phyloP scores from a whole-genome alignment of 495 filamentous ascomycete genomes.

The Xylaria acuta region DNA sequence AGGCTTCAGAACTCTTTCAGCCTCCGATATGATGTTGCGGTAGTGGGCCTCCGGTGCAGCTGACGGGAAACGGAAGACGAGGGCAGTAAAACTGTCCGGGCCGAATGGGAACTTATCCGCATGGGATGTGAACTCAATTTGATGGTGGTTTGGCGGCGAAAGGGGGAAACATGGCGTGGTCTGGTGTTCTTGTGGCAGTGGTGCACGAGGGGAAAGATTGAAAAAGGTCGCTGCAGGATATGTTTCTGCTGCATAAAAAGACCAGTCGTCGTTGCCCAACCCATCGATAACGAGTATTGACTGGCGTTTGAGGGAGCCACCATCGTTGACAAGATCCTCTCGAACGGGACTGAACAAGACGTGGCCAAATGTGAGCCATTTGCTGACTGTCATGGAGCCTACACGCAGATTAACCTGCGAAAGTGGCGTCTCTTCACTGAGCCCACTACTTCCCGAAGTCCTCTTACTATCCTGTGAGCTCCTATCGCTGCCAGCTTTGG shows the following conservation, averaged over 20 bases:
- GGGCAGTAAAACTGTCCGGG: conserved; percentile 79
- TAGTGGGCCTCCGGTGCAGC: conserved; percentile 76
- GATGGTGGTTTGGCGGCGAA: conserved; percentile 83
- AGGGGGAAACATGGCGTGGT: conserved; percentile 53
- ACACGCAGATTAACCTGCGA: conserved; percentile 84
- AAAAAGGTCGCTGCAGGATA: conserved; percentile 88
- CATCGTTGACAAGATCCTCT: conserved; percentile 66
- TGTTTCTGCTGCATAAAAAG: conserved; percentile 92
- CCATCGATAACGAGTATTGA: conserved; percentile 91
- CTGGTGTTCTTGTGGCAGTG: conserved; percentile 43
- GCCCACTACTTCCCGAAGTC: conserved; percentile 53
- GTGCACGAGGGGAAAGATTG: conserved; percentile 69
- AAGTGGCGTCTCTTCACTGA: conserved; percentile 60
- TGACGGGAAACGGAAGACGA: conserved; percentile 87
- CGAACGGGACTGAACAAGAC: conserved; percentile 94
- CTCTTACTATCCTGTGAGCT: conserved; percentile 40
- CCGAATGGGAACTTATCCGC: conserved; percentile 83
- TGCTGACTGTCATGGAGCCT: conserved; percentile 68
- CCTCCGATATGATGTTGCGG: conserved; percentile 81
- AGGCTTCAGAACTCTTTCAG: conserved; percentile 86
- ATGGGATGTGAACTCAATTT: conserved; percentile 74
- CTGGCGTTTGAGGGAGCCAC: conserved; percentile 57
- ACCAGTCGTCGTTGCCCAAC: conserved; percentile 88
- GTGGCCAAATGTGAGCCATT: conserved; percentile 93
- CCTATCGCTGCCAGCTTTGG: conserved; percentile 7